Evolutionary conservation across 768 basidiomycete genomes (phyloP), one percentile per base, ranked within the genome.

Genomic region (Kwoniella mangroviensis): DNA sequence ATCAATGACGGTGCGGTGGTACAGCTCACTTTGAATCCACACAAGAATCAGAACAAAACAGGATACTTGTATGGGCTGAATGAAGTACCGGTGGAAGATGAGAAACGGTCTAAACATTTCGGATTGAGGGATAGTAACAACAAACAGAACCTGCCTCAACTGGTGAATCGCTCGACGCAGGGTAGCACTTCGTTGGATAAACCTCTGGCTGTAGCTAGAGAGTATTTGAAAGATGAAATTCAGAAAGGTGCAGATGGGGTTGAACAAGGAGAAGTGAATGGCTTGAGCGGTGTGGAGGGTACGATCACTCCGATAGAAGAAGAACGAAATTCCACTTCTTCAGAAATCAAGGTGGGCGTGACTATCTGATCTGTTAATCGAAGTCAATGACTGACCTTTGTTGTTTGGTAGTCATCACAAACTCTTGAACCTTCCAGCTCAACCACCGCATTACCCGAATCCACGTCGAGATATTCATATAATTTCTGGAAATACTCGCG

Each of bases 1-100:
- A 87, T 89, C 74, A 74, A 81, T 11, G 72, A 81, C 24, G 88
- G 88, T 0, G 88, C 87, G 34, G 80, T 89, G 24, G 88, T 91
- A 42, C 87, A 89, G 52, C 79, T 87, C 61, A 85, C 84, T 57
- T 85, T 92, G 68, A 84, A 64, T 15, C 28, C 70, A 0, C 19
- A 45, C 17, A 12, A 49, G 28, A 19, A 49, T 45, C 60, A 42
- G 26, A 52, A 54, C 0, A 71, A 68, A 17, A 42, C 22, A 22
- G 65, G 64, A 22, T 78, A 80, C 49, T 55, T 41, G 13, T 79
- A 73, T 53, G 70, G 64, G 11, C 73, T 67, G 7, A 56, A 60
- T 51, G 70, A 71, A 7, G 15, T 79, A 10, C n/a, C 41, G 1
- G 66, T 84, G 68, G 89, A 89, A 21, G 79, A 85, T 10, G 85